These are phyloP conservation scores for Hydnomerulius pinastri DNA, from an alignment of 768 basidiomycete genomes.

Conservation along the genomic window DNA sequence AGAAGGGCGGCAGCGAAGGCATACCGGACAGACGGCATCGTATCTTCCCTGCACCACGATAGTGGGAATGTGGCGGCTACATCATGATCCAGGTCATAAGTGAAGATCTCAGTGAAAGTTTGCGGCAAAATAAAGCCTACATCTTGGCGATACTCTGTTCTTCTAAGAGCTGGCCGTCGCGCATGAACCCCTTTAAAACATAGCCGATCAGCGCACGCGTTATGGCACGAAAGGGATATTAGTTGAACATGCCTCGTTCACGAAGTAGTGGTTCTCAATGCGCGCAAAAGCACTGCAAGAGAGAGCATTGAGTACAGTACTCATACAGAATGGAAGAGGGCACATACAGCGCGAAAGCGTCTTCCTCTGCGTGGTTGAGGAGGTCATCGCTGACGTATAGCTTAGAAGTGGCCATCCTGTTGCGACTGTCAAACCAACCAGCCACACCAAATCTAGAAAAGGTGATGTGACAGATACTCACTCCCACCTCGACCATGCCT, in stretches of 20 bases:
- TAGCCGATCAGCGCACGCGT: constrained; percentile 5
- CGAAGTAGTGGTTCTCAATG: constrained; percentile 91
- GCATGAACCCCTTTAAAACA: constrained; percentile 69
- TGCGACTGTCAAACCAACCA: neutral
- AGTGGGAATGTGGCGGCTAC: constrained; percentile 84
- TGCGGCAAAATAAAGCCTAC: constrained; percentile 38
- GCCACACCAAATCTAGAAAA: neutral
- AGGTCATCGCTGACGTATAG: constrained; percentile 69
- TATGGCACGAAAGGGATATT: neutral
- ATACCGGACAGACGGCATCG: constrained; percentile 84
- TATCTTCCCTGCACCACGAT: constrained; percentile 86
- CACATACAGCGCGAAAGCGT: constrained; percentile 73
- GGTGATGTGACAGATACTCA: constrained; percentile 39
- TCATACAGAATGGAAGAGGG: constrained; percentile 3
- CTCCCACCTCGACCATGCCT: constrained; percentile 93
- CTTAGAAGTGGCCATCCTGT: constrained; percentile 81
- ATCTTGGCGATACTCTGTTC: constrained; percentile 87
- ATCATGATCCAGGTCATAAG: constrained; percentile 2
- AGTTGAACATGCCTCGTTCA: constrained; percentile 60
- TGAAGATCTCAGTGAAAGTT: neutral
- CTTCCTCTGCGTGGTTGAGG: constrained; percentile 67
- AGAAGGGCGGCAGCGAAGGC: constrained; percentile 17
- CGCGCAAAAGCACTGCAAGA: constrained; percentile 72
- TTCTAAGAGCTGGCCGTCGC: constrained; percentile 85
- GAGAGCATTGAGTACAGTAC: constrained; percentile 4